Base-by-base conservation (phyloP, 768 basidiomycete genomes). In the Macrocybe gigantea region DNA sequence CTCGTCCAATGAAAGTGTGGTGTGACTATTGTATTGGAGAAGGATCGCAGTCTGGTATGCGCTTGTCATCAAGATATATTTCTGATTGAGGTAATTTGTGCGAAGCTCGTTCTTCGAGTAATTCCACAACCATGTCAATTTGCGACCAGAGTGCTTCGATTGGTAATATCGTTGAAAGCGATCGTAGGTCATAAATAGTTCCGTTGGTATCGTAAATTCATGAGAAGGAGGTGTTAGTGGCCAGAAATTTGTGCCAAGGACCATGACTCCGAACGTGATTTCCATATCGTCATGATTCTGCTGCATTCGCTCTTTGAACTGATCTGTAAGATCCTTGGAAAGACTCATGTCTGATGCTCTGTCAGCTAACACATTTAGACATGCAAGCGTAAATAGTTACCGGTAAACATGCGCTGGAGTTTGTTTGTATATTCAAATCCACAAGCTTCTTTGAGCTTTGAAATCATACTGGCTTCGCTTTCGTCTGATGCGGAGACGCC, bases 71-170 rank as follows among this genome's bases (percentile, higher is more conserved):
- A 98, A 71, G 57, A 95, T 93, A 71, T 97, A 97, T 66, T 93
- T 96, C 67, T 93, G 92, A 60, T 84, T 85, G 46, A 91, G 75
- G 67, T 96, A 93, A 60, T 88, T 93, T 53, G 94, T 94, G 48
- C 87, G 82, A 5, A 99, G 78, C 63, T 99, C 96, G 68, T 94
- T 94, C 73, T 95, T 95, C 47, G 85, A 93, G 64, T 94, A 91
- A 60, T 97, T 95, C 96, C 96, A 99, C 7, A 98, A 70, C 95
- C 95, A 99, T 0, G 91, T 94, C 38, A 99, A 77, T 62, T 95
- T 95, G 51, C 95, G 86, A 10, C 93, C 95, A 2, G 86, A 89
- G 64, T 95, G 92, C 65, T 94, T 93, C 61, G 82, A 83, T 60
- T 90, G 88, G 64, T 98, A 97, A 72, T 93, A 98, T 51, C 83